phyloP scores from a whole-genome alignment of 208 protist genomes.

The Wallacemonas sp. region DNA sequence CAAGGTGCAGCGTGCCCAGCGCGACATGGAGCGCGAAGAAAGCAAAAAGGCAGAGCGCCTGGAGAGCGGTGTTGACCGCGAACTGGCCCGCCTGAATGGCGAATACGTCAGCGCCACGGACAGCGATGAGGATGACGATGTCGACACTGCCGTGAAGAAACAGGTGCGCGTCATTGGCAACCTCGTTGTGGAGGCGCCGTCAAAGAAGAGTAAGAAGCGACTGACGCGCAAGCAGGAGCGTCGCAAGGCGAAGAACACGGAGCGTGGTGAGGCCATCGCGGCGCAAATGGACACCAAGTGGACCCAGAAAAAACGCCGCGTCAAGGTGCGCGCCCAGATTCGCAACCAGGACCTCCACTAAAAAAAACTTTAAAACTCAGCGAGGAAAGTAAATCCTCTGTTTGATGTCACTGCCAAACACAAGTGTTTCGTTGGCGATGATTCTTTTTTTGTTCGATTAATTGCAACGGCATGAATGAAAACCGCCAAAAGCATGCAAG shows the following conservation, averaged over 20 bases:
- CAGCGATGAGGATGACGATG: slow-evolving; percentile 11
- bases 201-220: slow-evolving; percentile 67
- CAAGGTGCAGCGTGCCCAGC: slow-evolving; percentile 63
- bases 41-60: slow-evolving; percentile 35
- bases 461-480: too few relatives aligned
- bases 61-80: slow-evolving; percentile 61
- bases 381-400: too few relatives aligned
- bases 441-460: too few relatives aligned
- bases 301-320: slow-evolving; percentile 75
- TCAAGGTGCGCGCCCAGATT: slow-evolving; percentile 86
- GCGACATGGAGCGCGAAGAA: slow-evolving; percentile 49
- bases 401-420: too few relatives aligned
- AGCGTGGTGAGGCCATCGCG: slow-evolving; percentile 54
- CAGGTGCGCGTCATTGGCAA: slow-evolving; percentile 57
- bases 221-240: slow-evolving; percentile 73
- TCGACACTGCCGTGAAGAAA: slow-evolving; percentile 33
- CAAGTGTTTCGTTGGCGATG: too few relatives aligned
- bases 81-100: slow-evolving; percentile 59
- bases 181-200: slow-evolving; percentile 62
- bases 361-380: neutral
- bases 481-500: too few relatives aligned
- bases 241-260: slow-evolving; percentile 59
- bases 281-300: slow-evolving; percentile 65
- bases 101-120: slow-evolving; percentile 22
- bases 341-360: slow-evolving; percentile 84